phyloP scores from a whole-genome alignment of 768 basidiomycete species.

The Leccinum rimulosum region DNA sequence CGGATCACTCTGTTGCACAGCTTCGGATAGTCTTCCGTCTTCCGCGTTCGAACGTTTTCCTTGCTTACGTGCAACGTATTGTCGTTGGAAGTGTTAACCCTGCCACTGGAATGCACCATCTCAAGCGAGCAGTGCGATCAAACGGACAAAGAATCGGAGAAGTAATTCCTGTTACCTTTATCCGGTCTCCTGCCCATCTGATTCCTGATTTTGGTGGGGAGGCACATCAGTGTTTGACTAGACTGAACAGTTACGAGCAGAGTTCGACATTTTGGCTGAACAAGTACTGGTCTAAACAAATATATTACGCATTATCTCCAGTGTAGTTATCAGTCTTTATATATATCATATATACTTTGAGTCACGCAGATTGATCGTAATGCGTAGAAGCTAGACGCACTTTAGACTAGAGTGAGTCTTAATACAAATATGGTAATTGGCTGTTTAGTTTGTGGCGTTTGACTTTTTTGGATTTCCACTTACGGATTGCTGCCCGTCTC shows the following conservation, averaged over 20 bases:
- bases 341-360: neutral
- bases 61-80: constrained; percentile 28
- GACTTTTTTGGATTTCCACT: no score
- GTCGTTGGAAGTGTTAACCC: constrained; percentile 18
- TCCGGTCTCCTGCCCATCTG: constrained; percentile 25
- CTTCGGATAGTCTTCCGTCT: constrained; percentile 16
- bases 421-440: no score
- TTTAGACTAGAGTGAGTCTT: no score
- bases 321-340: neutral
- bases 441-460: no score
- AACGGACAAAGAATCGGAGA: constrained; percentile 24
- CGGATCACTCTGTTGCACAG: constrained; percentile 19
- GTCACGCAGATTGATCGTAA: no score
- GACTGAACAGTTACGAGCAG: constrained; percentile 18
- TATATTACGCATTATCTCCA: constrained; percentile 14
- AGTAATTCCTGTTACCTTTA: constrained; percentile 25
- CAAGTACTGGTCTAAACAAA: constrained; percentile 35
- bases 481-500: no score
- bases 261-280: constrained; percentile 29
- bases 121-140: constrained; percentile 17
- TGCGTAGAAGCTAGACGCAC: no score
- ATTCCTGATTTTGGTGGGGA: constrained; percentile 27
- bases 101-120: constrained; percentile 21
- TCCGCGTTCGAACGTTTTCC: constrained; percentile 6
- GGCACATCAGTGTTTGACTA: constrained; percentile 24